phyloP scores from a whole-genome alignment of 1,139 yeast species.

The Yamadazyma blattariae region DNA sequence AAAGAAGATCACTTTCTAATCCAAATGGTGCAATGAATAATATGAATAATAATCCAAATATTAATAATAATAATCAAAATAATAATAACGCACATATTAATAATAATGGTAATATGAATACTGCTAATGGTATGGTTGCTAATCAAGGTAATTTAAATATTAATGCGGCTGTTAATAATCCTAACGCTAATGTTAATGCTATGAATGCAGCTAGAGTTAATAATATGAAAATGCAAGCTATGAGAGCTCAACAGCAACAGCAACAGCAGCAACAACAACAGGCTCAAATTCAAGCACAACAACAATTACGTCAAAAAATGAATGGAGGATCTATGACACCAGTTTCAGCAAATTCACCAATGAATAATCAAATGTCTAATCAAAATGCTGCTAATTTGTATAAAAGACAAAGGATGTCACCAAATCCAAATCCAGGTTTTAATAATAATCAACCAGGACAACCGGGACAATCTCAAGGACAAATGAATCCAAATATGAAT shows the following conservation, averaged over 20 bases:
- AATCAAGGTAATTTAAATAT: conserved; percentile 1
- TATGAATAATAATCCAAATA: not conserved
- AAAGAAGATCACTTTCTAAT: conserved; percentile 6
- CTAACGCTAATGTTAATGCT: conserved; percentile 5
- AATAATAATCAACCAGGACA: conserved; percentile 13
- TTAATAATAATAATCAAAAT: not conserved
- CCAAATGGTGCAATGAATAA: not conserved
- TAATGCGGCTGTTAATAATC: not conserved
- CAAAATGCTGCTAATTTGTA: conserved; percentile 6
- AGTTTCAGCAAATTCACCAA: conserved; percentile 5
- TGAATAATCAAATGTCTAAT: conserved; percentile 5
- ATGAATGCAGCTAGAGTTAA: conserved; percentile 1
- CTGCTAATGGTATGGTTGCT: not conserved
- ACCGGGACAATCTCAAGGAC: no score
- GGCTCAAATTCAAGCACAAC: no score
- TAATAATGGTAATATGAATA: not conserved
- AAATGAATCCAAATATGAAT: conserved; percentile 4
- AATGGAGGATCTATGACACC: conserved; percentile 13
- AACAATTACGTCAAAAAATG: conserved; percentile 10
- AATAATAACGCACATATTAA: not conserved
- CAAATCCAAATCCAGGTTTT: conserved; percentile 5
- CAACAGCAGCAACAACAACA: conserved; percentile 15
- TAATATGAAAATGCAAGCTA: conserved; percentile 13
- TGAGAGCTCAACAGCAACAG: conserved; percentile 18
- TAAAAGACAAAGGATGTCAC: conserved; percentile 13